Base-by-base conservation (phyloP, 352 stramenopile species). In the Phytophthora kernoviae region DNA sequence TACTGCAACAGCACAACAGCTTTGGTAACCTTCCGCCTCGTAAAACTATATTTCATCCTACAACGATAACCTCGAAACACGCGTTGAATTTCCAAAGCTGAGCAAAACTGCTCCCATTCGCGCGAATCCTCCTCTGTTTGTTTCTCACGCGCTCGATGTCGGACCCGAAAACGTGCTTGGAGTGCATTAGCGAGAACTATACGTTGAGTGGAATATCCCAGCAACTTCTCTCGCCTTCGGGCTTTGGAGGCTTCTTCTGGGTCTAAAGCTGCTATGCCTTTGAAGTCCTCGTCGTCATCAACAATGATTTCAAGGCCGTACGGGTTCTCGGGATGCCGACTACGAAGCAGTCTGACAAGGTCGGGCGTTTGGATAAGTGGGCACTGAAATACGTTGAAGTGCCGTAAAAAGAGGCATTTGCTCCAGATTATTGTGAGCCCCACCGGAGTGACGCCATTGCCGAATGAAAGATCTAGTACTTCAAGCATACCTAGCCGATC, bases 1-100 rank as follows among this genome's bases (percentile, higher is more conserved):
- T 87, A 88, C 52, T 93, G 81, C 7, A 90, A 61, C 24, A 80
- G 70, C 20, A 88, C 60, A 1, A 88, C 67, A 1, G 70, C 73
- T 33, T 58, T 74, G 4, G 50, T 73, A 0, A 78, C 55, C 22
- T 74, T 70, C 7, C 55, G 47, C 22, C 69, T 62, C 5, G 84
- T 73, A 21, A 73, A 74, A 7, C 24, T 34, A 54, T 89, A 90
- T 10, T 49, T 58, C 7, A 72, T 60, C 24, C 83, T 77, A 41
- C 57, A 77, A 1, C 47, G 30, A 24, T 68, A 84, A 1, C 83
- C 83, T 45, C 75, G 65, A n/a, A 62, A 64, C 0, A 86, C 53
- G 8, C 81, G 77, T 40, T 93, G 81, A 9, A 91, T 90, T 22
- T 90, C 77, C 17, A 87, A 40, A 0, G 78, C 77, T 9, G 70